Conservation (phyloP, 371 early-diverging fungal genomes). For the Apophysomyces ossiformis region DNA sequence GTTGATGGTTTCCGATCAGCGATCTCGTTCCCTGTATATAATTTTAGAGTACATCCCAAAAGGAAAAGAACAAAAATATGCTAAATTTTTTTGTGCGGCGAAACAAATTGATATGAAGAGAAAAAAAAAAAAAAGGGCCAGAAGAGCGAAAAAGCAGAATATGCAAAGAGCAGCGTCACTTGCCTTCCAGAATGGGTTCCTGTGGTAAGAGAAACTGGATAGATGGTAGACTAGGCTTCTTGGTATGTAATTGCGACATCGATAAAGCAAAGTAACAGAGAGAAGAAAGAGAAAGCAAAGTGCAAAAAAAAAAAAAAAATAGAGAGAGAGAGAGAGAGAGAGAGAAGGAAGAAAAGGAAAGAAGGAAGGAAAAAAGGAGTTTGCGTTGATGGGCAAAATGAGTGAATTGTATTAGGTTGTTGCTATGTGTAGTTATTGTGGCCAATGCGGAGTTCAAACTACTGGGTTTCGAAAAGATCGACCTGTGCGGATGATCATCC, state of each 20-base stretch:
- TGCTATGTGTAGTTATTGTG: not conserved
- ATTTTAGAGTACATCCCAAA: no score
- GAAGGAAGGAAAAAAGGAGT: not conserved
- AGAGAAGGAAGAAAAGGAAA: conserved; percentile 3
- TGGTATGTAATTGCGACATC: not conserved
- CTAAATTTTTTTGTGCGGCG: no score
- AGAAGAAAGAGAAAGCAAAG: not conserved
- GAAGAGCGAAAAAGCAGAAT: not conserved
- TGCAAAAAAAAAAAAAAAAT: conserved; percentile 9
- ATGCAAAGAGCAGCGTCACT: not conserved
- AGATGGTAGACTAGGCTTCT: conserved; percentile 14
- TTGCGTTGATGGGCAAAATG: not conserved
- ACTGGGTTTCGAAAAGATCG: not conserved
- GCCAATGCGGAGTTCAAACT: conserved; percentile 1
- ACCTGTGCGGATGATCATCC: conserved; percentile 4
- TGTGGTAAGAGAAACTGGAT: conserved; percentile 15
- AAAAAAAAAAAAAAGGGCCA: not conserved
- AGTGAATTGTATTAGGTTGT: not conserved
- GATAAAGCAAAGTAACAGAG: not conserved
- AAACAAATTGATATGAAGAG: not conserved
- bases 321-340: not conserved
- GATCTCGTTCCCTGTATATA: not conserved
- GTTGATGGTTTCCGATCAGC: not conserved
- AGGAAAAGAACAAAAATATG: no score
- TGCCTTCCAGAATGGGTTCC: conserved; percentile 8